Evolutionary conservation across 768 basidiomycete species (phyloP).

Genomic region (Suillus subalutaceus): DNA sequence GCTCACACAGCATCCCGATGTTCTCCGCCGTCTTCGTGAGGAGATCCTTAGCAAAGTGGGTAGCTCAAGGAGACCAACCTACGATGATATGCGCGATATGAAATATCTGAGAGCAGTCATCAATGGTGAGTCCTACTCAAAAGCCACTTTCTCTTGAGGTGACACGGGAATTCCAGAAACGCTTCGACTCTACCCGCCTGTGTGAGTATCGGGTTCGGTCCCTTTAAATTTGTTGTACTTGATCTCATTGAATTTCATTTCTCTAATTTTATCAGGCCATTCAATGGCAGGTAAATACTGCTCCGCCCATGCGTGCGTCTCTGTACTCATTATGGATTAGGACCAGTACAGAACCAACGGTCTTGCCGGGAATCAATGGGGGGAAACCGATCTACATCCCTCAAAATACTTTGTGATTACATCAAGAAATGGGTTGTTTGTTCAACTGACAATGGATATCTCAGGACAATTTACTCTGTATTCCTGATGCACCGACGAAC

Average conservation of each 20-base stretch:
- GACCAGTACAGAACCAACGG: constrained; percentile 23
- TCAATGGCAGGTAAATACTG: constrained; percentile 24
- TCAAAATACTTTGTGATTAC: constrained; percentile 29
- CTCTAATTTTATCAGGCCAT: constrained; percentile 19
- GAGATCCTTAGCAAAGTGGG: constrained; percentile 35
- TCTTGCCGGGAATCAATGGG: constrained; percentile 27
- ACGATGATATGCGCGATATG: constrained; percentile 38
- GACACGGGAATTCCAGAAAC: constrained; percentile 26
- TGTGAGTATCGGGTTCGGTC: constrained; percentile 23
- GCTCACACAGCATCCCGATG: constrained; percentile 31
- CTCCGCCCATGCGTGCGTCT: too few species aligned
- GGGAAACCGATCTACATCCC: constrained; percentile 37
- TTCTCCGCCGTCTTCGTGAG: constrained; percentile 31
- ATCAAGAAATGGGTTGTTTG: not conserved
- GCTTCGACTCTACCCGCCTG: constrained; percentile 32
- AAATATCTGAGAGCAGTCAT: constrained; percentile 45
- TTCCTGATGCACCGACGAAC: constrained; percentile 61
- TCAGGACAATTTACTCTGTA: constrained; percentile 49
- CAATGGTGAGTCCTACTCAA: constrained; percentile 24
- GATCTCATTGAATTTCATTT: not conserved
- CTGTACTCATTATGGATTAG: constrained; percentile 17
- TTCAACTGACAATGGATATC: not conserved
- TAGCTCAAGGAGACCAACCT: constrained; percentile 29
- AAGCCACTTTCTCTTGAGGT: not conserved
- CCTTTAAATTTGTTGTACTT: not conserved